A percentile compares a stretch with the other conserved stretches of the same genome.
Evolutionary conservation across 345 rosid species (phyloP).

Genomic region (Adansonia digitata): DNA sequence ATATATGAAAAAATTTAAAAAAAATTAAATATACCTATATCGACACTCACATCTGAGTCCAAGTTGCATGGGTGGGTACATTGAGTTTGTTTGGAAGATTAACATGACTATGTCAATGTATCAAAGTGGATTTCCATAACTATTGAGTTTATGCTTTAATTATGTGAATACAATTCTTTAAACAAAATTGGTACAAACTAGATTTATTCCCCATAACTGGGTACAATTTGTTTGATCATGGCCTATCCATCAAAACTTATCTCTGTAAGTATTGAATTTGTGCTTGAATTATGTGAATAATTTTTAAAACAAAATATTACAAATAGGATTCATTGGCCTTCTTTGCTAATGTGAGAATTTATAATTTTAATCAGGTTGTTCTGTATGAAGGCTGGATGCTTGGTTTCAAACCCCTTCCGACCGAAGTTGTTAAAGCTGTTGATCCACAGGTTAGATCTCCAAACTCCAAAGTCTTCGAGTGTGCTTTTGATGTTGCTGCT

Average conservation of each 20-base stretch:
- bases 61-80: neutral
- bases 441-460: constrained; percentile 68
- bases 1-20: too few species aligned
- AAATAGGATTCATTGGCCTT: neutral
- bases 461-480: neutral
- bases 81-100: neutral
- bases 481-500: neutral
- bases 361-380: constrained; percentile 40
- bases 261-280: neutral
- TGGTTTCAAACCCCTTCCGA: constrained; percentile 76
- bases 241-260: neutral
- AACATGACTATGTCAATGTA: neutral
- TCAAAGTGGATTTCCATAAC: neutral
- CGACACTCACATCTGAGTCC: too few species aligned
- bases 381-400: constrained; percentile 99
- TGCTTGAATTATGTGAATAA: neutral
- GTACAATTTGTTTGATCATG: neutral
- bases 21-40: too few species aligned
- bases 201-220: neutral
- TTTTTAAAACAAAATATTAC: neutral
- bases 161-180: neutral
- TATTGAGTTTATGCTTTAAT: neutral
- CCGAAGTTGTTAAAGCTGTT: constrained; percentile 55
- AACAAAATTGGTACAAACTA: neutral
- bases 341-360: neutral